phyloP scores from a whole-genome alignment of 345 rosid species.

The Eucalyptus curtisii region DNA sequence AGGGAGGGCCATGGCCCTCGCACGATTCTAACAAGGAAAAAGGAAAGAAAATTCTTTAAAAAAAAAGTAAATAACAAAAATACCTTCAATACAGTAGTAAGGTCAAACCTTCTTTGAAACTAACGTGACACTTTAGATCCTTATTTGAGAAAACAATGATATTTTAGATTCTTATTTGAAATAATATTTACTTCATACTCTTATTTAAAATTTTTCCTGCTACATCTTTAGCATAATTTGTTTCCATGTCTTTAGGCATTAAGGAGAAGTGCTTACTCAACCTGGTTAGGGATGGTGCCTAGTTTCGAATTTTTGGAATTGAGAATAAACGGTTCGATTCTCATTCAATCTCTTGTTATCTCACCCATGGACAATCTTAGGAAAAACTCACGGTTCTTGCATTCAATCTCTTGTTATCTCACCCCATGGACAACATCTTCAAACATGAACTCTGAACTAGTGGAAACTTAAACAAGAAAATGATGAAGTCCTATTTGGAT shows the following conservation, averaged over 20 bases:
- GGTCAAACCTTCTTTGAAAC: too few relatives aligned
- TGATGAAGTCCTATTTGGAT: too few relatives aligned
- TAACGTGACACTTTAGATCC: fast-evolving
- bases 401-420: slow-evolving; percentile 61
- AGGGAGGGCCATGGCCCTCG: too few relatives aligned
- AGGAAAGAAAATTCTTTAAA: too few relatives aligned
- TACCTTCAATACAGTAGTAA: too few relatives aligned
- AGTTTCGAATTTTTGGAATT: not conserved
- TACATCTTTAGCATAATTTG: not conserved
- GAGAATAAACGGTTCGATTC: fast-evolving
- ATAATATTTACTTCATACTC: too few relatives aligned
- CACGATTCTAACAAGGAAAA: fast-evolving
- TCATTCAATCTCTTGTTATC: slow-evolving; percentile 55
- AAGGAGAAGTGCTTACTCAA: not conserved
- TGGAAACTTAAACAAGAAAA: too few relatives aligned
- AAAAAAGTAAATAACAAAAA: too few relatives aligned
- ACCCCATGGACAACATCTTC: slow-evolving; percentile 46
- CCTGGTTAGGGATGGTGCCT: fast-evolving
- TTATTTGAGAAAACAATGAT: fast-evolving
- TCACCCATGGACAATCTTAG: slow-evolving; percentile 24
- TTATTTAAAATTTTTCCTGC: too few relatives aligned
- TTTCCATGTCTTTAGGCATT: not conserved
- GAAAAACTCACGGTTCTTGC: slow-evolving; percentile 39
- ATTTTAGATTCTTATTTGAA: too few relatives aligned
- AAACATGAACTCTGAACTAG: not conserved